Percentiles rank a stretch among this genome's conserved stretches.
Evolutionary conservation across 495 filamentous ascomycete genomes (phyloP).

Genomic region (Xylaria bambusicola): DNA sequence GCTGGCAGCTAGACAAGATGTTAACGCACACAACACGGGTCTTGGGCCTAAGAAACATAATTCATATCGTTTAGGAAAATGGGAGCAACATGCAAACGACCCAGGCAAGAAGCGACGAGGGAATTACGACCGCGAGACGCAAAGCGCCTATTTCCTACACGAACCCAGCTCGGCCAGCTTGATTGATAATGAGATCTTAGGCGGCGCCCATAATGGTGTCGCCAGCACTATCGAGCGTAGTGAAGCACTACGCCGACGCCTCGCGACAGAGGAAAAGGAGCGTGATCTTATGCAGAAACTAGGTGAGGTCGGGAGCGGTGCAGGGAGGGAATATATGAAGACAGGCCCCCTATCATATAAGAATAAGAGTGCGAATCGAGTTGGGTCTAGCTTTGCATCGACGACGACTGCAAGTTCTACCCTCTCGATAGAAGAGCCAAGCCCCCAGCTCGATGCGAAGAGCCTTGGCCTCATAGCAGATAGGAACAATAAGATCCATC

Average conservation of each 20-base stretch:
- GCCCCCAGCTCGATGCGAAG: slow-evolving; percentile 44
- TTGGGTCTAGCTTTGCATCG: slow-evolving; percentile 15
- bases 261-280: slow-evolving; percentile 76
- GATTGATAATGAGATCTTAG: slow-evolving; percentile 65
- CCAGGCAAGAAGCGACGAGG: slow-evolving; percentile 45
- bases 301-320: slow-evolving; percentile 59
- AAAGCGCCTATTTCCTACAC: slow-evolving; percentile 61
- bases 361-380: slow-evolving; percentile 17
- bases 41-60: slow-evolving; percentile 40
- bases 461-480: slow-evolving; percentile 59
- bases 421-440: slow-evolving; percentile 19
- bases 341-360: slow-evolving; percentile 16
- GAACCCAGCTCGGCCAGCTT: slow-evolving; percentile 58
- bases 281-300: slow-evolving; percentile 76
- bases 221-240: slow-evolving; percentile 57
- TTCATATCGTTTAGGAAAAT: slow-evolving; percentile 18
- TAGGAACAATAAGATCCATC: slow-evolving; percentile 58
- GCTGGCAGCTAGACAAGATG: slow-evolving; percentile 72
- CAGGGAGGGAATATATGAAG: slow-evolving; percentile 77
- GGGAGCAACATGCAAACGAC: slow-evolving; percentile 29
- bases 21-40: slow-evolving; percentile 62
- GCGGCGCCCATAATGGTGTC: slow-evolving; percentile 56
- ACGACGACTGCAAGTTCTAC: slow-evolving; percentile 4
- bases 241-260: slow-evolving; percentile 66
- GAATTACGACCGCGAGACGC: slow-evolving; percentile 60